phyloP scores from a whole-genome alignment of 2,329 filamentous ascomycete species.

The Penicillium palitans region DNA sequence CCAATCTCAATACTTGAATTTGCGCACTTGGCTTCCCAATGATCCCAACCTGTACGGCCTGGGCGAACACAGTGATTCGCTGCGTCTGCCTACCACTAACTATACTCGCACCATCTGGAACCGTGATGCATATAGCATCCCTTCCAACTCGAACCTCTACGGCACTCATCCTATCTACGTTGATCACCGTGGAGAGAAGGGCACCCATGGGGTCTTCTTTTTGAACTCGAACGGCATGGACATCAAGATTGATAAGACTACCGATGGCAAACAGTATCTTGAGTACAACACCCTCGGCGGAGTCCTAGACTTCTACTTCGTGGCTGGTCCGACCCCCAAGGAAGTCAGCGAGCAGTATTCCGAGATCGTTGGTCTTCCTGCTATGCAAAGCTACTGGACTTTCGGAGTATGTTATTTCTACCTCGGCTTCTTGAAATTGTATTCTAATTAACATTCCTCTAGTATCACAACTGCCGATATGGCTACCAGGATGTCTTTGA shows the following conservation, averaged over 20 bases:
- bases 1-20: conserved; percentile 73
- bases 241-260: conserved; percentile 67
- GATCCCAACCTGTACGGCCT: conserved; percentile 74
- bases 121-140: conserved; percentile 64
- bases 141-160: conserved; percentile 66
- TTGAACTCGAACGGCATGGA: conserved; percentile 77
- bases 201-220: conserved; percentile 66
- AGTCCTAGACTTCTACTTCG: conserved; percentile 70
- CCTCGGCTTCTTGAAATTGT: not conserved
- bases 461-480: conserved; percentile 63
- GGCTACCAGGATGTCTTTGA: conserved; percentile 57
- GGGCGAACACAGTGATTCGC: conserved; percentile 73
- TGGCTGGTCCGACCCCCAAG: conserved; percentile 59
- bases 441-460: not conserved
- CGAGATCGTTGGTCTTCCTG: conserved; percentile 56
- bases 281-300: conserved; percentile 80
- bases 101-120: conserved; percentile 72
- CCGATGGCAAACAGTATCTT: conserved; percentile 63
- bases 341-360: conserved; percentile 62
- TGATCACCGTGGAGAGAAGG: conserved; percentile 62
- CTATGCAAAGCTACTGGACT: conserved; percentile 66
- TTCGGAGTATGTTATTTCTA: conserved; percentile 51
- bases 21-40: conserved; percentile 68
- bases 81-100: conserved; percentile 66
- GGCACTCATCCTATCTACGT: conserved; percentile 74